Evolutionary conservation across 768 basidiomycete genomes (phyloP), one percentile per base, ranked within the genome.

Genomic region (Russula sp.): DNA sequence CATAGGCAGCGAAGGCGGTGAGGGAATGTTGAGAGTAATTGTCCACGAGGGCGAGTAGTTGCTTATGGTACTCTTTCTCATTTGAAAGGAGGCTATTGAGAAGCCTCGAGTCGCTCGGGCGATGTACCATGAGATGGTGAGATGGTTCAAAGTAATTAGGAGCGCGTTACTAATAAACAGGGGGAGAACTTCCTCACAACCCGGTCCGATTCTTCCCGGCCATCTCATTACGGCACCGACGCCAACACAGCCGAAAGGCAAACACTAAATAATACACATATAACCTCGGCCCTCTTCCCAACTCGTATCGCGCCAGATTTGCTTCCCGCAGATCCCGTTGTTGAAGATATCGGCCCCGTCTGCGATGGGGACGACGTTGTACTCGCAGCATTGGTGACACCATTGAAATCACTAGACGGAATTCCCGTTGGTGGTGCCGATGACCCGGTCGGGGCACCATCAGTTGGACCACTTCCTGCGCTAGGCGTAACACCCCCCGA

Each of bases 31-130:
- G 81, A 13, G 86, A 87, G 30, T 81, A 71, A 11, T 36, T 54
- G 53, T 84, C 82, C 26, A 91, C 78, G 46, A 90, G 77, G 22
- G 77, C 66, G n/a, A 72, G 69, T 32, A 91, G 77, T 10, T 86
- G 81, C 67, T 84, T 86, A 2, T 83, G 75, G 70, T 89, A 88
- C 40, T 88, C 87, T 71, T 88, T 89, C 73, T 92, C 90, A 66
- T 84, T 81, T 7, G 77, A 74, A 55, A 90, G 78, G 34, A 92
- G 82, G 71, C 88, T 86, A 2, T 79, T 75, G 61, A 92, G 81
- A 18, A 93, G 79, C 24, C 89, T 83, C 40, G 87, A 85, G 78
- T 92, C 89, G 11, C 86, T 77, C n/a, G 83, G 77, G 28, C 87
- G 81, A 72, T 89, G 88, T 55, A 88, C 85, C 88, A 90, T 90